phyloP scores from a whole-genome alignment of 495 filamentous ascomycete species.

The Talaromyces nanjingensis region DNA sequence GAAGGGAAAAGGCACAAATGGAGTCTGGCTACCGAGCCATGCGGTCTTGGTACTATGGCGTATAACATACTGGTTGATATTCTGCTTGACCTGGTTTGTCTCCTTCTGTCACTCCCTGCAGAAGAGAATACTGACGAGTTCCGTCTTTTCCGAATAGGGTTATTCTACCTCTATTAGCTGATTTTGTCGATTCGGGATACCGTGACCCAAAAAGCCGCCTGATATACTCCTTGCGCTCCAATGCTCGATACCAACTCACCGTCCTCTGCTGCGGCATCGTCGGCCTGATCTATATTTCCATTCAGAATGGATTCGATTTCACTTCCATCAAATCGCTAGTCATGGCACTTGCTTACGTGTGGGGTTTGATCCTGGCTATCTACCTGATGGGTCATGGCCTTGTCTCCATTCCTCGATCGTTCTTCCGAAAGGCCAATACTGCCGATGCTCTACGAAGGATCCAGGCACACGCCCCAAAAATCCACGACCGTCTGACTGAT shows the following conservation, averaged over 20 bases:
- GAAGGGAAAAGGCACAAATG: conserved; percentile 51
- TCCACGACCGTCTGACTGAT: conserved; percentile 84
- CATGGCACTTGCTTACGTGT: conserved; percentile 92
- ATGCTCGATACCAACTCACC: conserved; percentile 81
- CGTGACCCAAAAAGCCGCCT: conserved; percentile 75
- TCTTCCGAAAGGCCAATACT: conserved; percentile 70
- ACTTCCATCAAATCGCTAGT: conserved; percentile 66
- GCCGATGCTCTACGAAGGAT: conserved; percentile 64
- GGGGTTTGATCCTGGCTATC: conserved; percentile 84
- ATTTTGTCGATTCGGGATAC: conserved; percentile 90
- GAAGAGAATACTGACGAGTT: background rate
- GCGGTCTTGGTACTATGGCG: conserved; percentile 80
- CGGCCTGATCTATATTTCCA: conserved; percentile 77
- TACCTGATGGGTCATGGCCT: conserved; percentile 96
- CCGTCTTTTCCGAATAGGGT: conserved; percentile 45
- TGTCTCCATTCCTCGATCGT: conserved; percentile 76
- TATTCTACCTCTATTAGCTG: conserved; percentile 86
- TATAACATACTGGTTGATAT: conserved; percentile 94
- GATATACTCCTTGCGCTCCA: conserved; percentile 74
- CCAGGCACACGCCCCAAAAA: conserved; percentile 69
- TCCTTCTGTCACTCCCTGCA: background rate
- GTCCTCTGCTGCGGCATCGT: conserved; percentile 61
- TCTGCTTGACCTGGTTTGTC: conserved; percentile 80
- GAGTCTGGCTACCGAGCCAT: conserved; percentile 59
- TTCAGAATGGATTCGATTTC: conserved; percentile 64